Base-by-base conservation (phyloP, 1,284 basidiomycete genomes). In the Apiotrichum brassicae region DNA sequence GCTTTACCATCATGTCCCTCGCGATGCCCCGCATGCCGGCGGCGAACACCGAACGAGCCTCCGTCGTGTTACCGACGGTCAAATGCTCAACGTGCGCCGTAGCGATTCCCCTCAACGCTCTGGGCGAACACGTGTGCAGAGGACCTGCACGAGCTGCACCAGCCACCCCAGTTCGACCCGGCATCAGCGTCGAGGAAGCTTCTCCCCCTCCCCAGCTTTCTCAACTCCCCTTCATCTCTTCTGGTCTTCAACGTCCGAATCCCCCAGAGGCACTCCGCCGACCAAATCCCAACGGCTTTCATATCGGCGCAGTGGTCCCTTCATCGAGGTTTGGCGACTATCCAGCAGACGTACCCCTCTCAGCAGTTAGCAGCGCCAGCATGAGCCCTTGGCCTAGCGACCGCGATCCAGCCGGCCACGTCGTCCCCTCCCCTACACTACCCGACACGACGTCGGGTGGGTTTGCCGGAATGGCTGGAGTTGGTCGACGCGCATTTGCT, bases 401-500 rank as follows among this genome's bases (percentile, higher is more conserved):
- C 22, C 14, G 1, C 64, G 77, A 35, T 35, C 25, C 43, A 32
- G 25, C 44, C 20, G 46, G 44, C 26, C 48, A 30, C 36, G 33
- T 44, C 11, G 33, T 44, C 23, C 39, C 42, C 14, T 53, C 52
- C 26, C 54, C 58, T 13, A 55, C 52, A 3, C 48, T 63, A 35
- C 77, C 81, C 6, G 81, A 88, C 62, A 88, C 86, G 14, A 82
- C 83, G 60, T 79, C 66, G 9, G 87, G 87, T 4, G 87, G 87
- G 2, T 82, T 79, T 54, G 87, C 87, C 6, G 88, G 88, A 0
- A 91, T 91, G 87, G 88, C 88, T 0, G 88, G 88, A 16, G 87
- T 92, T 3, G 88, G 88, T 5, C 75, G 88, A 53, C 76, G 88
- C 54, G 88, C 86, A 0, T 91, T 92, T 57, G 85, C 84, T 2